Percentiles rank a stretch among this genome's conserved stretches.
Conservation (phyloP, 768 basidiomycete species). For the Lyophyllum semitale region DNA sequence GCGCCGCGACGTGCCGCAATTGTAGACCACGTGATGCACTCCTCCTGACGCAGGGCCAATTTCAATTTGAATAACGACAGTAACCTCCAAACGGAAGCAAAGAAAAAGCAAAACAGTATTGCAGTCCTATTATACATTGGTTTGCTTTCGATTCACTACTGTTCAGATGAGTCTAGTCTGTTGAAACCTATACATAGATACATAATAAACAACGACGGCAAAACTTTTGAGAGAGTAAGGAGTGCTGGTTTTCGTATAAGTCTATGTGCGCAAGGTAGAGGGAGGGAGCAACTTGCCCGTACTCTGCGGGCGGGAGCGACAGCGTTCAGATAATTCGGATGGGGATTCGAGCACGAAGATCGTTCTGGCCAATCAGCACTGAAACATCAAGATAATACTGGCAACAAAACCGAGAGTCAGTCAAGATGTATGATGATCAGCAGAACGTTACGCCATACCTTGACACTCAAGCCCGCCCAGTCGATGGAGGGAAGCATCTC, state of each 20-base stretch:
- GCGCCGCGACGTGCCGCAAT: background rate
- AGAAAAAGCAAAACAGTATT: no score
- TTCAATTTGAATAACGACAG: background rate
- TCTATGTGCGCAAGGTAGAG: background rate
- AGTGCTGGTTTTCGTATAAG: constrained; percentile 43
- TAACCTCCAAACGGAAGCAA: constrained; percentile 38
- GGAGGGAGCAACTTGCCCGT: background rate
- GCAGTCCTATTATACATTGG: constrained; percentile 50
- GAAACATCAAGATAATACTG: constrained; percentile 78
- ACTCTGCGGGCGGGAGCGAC: background rate
- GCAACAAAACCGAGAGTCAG: constrained; percentile 6
- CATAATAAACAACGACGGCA: constrained; percentile 5
- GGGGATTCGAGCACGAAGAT: constrained; percentile 61
- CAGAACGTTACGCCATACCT: constrained; percentile 43
- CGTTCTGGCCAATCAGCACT: constrained; percentile 65
- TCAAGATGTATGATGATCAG: constrained; percentile 6
- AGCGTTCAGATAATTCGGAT: constrained; percentile 50
- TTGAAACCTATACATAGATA: constrained; percentile 8
- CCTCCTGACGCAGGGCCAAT: background rate
- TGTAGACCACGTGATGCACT: background rate
- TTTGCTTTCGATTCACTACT: constrained; percentile 37
- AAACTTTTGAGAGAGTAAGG: constrained; percentile 34
- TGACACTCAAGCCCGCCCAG: constrained; percentile 67
- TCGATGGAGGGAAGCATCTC: constrained; percentile 67
- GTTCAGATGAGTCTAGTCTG: background rate